These are phyloP conservation scores for Globisporangium yorkense DNA, from an alignment of 352 stramenopile species.

Conservation along the genomic window DNA sequence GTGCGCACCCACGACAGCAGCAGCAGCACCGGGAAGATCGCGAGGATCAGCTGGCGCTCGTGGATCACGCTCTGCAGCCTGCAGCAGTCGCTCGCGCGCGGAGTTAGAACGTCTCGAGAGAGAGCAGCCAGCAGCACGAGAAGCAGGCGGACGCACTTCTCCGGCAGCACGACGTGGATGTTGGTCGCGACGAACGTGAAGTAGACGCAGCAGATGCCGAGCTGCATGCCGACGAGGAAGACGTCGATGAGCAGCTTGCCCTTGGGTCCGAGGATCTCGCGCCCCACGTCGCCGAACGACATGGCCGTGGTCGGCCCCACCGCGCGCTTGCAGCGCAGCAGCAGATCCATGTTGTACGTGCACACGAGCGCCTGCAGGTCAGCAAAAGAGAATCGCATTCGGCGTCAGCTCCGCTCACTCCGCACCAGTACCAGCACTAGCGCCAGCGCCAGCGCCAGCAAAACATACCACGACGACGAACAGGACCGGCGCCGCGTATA, in stretches of 20 bases:
- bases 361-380: slow-evolving; percentile 46
- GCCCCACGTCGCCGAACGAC: slow-evolving; percentile 71
- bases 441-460: background rate
- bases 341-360: slow-evolving; percentile 81
- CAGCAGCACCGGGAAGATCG: slow-evolving; percentile 62
- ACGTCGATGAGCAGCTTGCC: slow-evolving; percentile 73
- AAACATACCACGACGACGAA: slow-evolving; percentile 52
- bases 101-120: background rate
- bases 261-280: slow-evolving; percentile 45
- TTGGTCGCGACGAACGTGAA: slow-evolving; percentile 84
- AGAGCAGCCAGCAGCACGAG: background rate
- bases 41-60: slow-evolving; percentile 71
- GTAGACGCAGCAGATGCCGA: slow-evolving; percentile 82
- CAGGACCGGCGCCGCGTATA: slow-evolving; percentile 49
- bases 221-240: slow-evolving; percentile 71
- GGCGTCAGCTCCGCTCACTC: background rate
- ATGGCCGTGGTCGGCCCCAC: slow-evolving; percentile 47
- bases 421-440: background rate
- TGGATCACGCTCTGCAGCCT: slow-evolving; percentile 56
- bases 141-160: slow-evolving; percentile 24
- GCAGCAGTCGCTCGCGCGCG: background rate
- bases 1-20: slow-evolving; percentile 75
- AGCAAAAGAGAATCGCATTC: background rate
- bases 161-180: slow-evolving; percentile 64
- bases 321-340: slow-evolving; percentile 58